Evolutionary conservation across 148 eudicot species (phyloP).

Genomic region (Rhododendron williamsianum): DNA sequence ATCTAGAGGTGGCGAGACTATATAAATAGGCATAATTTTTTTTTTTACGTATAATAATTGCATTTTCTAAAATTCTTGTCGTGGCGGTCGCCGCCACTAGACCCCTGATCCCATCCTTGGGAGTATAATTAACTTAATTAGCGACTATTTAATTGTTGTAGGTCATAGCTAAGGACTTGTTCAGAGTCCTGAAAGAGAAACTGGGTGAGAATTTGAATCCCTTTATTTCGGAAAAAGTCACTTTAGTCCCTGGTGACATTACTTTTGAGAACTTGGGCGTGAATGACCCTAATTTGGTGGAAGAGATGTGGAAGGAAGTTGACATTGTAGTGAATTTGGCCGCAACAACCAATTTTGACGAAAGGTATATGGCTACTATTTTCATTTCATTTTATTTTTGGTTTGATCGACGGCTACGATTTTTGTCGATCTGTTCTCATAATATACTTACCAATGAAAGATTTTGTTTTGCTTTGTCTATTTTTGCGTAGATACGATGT

Average conservation of each 20-base stretch:
- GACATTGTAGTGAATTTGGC: conserved; percentile 60
- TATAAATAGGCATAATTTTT: too few species aligned
- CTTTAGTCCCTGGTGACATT: conserved; percentile 53
- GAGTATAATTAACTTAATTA: neutral
- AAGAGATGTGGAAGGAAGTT: conserved; percentile 36
- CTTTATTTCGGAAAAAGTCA: conserved; percentile 47
- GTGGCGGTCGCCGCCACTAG: too few species aligned
- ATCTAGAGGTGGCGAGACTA: too few species aligned
- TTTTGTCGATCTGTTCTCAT: neutral
- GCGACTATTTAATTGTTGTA: conserved; percentile 10
- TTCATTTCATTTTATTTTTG: neutral
- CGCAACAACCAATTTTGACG: conserved; percentile 62
- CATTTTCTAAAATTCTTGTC: too few species aligned
- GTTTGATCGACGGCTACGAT: too few species aligned
- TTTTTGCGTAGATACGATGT: conserved; percentile 41
- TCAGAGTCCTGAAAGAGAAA: conserved; percentile 47
- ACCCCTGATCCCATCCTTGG: too few species aligned
- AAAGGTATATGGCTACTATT: conserved; percentile 5
- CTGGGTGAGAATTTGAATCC: conserved; percentile 35
- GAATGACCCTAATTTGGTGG: conserved; percentile 26
- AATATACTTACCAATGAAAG: neutral
- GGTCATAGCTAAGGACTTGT: conserved; percentile 59
- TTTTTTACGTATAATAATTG: too few species aligned
- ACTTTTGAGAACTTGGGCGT: conserved; percentile 46
- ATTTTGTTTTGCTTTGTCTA: neutral